Evolutionary conservation across 768 basidiomycete genomes (phyloP).

Genomic region (Amanita thiersii): DNA sequence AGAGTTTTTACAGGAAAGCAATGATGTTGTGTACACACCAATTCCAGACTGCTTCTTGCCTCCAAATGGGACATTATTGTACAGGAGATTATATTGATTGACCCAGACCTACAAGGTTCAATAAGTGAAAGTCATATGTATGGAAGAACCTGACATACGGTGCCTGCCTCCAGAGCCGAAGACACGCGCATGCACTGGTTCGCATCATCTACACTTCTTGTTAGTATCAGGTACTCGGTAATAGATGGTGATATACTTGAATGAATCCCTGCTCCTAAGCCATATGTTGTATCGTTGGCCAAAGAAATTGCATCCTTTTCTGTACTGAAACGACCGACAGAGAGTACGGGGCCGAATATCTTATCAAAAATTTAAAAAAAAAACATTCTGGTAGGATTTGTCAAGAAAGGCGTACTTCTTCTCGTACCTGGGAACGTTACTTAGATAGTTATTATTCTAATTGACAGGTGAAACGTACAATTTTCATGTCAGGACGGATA

Average conservation of each 20-base stretch:
- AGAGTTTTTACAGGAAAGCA: neutral
- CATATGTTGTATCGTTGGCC: conserved; percentile 87
- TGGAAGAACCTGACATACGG: conserved; percentile 38
- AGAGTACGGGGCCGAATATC: conserved; percentile 94
- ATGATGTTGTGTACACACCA: conserved; percentile 36
- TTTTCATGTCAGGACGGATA: conserved; percentile 75
- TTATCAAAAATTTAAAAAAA: no score
- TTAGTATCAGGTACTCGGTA: conserved; percentile 9
- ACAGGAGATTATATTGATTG: conserved; percentile 79
- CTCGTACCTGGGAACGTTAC: conserved; percentile 44
- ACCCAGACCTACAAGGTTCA: conserved; percentile 64
- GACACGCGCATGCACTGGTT: conserved; percentile 88
- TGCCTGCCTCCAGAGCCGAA: conserved; percentile 80
- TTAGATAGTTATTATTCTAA: conserved; percentile 5
- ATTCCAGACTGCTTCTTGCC: conserved; percentile 92
- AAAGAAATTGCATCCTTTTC: conserved; percentile 81
- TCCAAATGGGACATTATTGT: conserved; percentile 90
- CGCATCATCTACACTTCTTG: conserved; percentile 49
- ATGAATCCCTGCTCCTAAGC: conserved; percentile 87
- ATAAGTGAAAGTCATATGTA: conserved; percentile 5
- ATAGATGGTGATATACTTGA: conserved; percentile 47
- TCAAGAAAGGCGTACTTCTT: conserved; percentile 43
- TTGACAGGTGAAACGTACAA: conserved; percentile 51
- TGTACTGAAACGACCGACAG: conserved; percentile 73
- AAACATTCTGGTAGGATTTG: no score